Evolutionary conservation across 1,284 basidiomycete genomes (phyloP), one percentile per base, ranked within the genome.

Genomic region (Schizophyllum commune): DNA sequence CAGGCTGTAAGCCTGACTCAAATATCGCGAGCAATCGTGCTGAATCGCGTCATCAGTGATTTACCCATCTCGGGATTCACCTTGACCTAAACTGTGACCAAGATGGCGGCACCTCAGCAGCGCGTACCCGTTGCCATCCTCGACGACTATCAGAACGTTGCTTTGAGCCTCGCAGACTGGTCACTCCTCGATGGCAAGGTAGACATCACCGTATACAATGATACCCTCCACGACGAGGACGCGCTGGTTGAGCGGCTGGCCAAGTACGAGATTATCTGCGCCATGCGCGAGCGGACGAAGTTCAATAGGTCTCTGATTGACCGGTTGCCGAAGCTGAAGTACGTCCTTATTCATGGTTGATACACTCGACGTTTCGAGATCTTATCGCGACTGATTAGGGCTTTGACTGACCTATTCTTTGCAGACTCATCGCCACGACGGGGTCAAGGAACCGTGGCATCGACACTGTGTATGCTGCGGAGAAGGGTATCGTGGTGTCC

Each of bases 241-340:
- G 70, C 70, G 20, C 75, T 88, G 2, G 78, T 77, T 1, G 66
- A 76, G 53, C 75, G 83, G 54, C 74, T 88, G 52, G 65, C 76
- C 55, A 74, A 77, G 0, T 88, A 82, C 70, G 70, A 80, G 5
- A 79, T 88, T 51, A 76, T 88, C n/a, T 83, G 82, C 67, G 78
- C 84, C 3, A 88, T 88, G 85, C 76, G 86, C 60, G 86, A 88
- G 68, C 75, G 86, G 39, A 88, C 86, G 0, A 83, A 80, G 62
- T 82, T 89, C 66, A 67, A 75, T 6, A 71, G 74, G 8, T 73
- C 76, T 0, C 64, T 86, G 5, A 68, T 88, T 53, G 78, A 80
- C 58, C 74, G 76, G 54, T 73, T 89, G 32, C 84, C 85, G 1
- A 83, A 83, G 57, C 74, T 89, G 59, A 78, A 75, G 77, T 76